Conservation (phyloP, 192 early-diverging fungal species). For the Thamnidium elegans region DNA sequence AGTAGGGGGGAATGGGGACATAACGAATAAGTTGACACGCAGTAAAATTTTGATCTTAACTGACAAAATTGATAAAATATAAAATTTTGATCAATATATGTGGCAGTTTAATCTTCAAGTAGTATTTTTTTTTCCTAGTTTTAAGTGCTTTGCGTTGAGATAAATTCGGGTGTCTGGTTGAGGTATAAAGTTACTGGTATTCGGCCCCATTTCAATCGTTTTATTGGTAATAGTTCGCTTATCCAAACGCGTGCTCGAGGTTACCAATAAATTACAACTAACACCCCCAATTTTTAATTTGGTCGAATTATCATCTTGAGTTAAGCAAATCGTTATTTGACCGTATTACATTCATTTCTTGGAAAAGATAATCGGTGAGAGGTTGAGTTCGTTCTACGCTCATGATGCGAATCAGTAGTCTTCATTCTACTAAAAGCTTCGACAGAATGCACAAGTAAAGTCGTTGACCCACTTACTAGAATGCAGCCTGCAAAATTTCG, state of each 20-base stretch:
- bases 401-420: no score
- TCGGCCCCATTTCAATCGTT: neutral
- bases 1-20: no score
- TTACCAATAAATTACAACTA: no score
- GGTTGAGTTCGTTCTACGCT: no score
- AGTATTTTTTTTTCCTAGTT: neutral
- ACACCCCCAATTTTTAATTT: no score
- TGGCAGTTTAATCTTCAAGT: neutral
- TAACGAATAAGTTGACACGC: neutral
- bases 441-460: no score
- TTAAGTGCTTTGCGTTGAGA: neutral
- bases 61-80: slow-evolving; percentile 4
- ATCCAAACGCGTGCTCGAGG: no score
- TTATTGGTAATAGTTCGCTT: neutral
- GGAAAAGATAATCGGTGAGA: no score
- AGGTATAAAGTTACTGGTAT: slow-evolving; percentile 1
- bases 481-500: neutral
- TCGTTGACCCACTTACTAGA: neutral
- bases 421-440: no score
- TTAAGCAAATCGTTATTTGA: no score
- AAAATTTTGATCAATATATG: neutral
- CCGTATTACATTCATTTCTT: no score
- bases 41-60: slow-evolving; percentile 8
- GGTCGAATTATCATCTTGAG: no score
- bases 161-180: neutral